Evolutionary conservation across 2,329 filamentous ascomycete species (phyloP).

Genomic region (Phyllosticta citrichinensis): DNA sequence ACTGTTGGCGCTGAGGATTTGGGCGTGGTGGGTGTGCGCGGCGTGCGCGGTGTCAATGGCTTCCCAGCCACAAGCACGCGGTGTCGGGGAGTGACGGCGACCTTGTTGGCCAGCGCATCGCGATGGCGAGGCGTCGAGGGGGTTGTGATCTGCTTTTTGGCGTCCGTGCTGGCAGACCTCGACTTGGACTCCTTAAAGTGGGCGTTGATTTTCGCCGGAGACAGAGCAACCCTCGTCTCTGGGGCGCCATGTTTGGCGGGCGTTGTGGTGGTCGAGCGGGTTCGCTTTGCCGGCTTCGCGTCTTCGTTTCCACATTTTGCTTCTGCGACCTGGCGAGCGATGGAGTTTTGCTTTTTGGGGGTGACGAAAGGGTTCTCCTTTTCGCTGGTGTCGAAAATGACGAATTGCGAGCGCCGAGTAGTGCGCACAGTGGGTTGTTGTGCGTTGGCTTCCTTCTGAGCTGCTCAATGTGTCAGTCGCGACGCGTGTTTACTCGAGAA

Average conservation of each 20-base stretch:
- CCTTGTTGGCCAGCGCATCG: conserved; percentile 61
- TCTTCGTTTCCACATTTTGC: conserved; percentile 33
- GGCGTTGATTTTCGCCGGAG: conserved; percentile 38
- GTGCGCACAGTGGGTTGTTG: conserved; percentile 14
- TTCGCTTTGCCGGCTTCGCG: conserved; percentile 25
- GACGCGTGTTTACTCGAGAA: conserved; percentile 19
- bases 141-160: conserved; percentile 29
- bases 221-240: conserved; percentile 30
- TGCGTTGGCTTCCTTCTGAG: not conserved
- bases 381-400: conserved; percentile 51
- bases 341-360: conserved; percentile 21
- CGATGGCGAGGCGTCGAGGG: conserved; percentile 68
- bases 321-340: conserved; percentile 32
- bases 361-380: conserved; percentile 51
- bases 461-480: conserved; percentile 13
- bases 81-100: conserved; percentile 72
- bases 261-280: conserved; percentile 26
- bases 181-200: conserved; percentile 35
- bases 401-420: conserved; percentile 36
- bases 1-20: conserved; percentile 57
- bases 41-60: conserved; percentile 67
- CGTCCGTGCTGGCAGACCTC: conserved; percentile 36
- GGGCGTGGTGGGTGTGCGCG: conserved; percentile 63
- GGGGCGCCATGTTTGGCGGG: conserved; percentile 39
- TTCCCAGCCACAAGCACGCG: conserved; percentile 68